Evolutionary conservation across 768 basidiomycete genomes (phyloP).

Genomic region (Coprinopsis marcescibilis): DNA sequence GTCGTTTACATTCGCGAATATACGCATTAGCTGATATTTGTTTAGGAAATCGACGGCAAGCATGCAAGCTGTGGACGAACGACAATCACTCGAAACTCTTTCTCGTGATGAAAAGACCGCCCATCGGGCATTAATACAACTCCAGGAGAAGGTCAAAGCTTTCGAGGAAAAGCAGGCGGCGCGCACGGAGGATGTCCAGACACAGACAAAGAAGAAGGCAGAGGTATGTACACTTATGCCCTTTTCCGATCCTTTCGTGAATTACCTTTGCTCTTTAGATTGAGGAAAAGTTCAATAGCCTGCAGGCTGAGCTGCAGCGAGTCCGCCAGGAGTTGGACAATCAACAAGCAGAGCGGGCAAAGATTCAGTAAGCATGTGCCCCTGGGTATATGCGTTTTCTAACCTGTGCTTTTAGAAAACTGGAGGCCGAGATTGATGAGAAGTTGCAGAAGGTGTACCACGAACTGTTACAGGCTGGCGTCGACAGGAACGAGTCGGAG

Average conservation of each 20-base stretch:
- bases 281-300: slow-evolving; percentile 49
- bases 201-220: slow-evolving; percentile 44
- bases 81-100: slow-evolving; percentile 78
- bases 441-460: slow-evolving; percentile 78
- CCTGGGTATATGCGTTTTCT: not conserved
- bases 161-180: slow-evolving; percentile 52
- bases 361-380: slow-evolving; percentile 56
- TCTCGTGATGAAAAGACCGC: slow-evolving; percentile 78
- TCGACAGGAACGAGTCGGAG: slow-evolving; percentile 83
- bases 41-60: slow-evolving; percentile 75
- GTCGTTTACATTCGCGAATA: slow-evolving; percentile 19
- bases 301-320: slow-evolving; percentile 56
- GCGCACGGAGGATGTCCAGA: slow-evolving; percentile 46
- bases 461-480: slow-evolving; percentile 84
- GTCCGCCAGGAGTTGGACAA: slow-evolving; percentile 79
- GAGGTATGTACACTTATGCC: slow-evolving; percentile 41
- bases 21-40: not conserved
- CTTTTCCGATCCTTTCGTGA: not conserved
- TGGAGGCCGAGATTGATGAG: slow-evolving; percentile 89
- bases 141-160: slow-evolving; percentile 65
- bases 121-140: slow-evolving; percentile 53
- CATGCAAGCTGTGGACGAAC: slow-evolving; percentile 76
- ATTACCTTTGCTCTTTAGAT: slow-evolving; percentile 32
- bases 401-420: slow-evolving; percentile 52
- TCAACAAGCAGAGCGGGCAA: slow-evolving; percentile 74